Conservation (phyloP, 2,329 filamentous ascomycete species). For the Aspergillus sp. region DNA sequence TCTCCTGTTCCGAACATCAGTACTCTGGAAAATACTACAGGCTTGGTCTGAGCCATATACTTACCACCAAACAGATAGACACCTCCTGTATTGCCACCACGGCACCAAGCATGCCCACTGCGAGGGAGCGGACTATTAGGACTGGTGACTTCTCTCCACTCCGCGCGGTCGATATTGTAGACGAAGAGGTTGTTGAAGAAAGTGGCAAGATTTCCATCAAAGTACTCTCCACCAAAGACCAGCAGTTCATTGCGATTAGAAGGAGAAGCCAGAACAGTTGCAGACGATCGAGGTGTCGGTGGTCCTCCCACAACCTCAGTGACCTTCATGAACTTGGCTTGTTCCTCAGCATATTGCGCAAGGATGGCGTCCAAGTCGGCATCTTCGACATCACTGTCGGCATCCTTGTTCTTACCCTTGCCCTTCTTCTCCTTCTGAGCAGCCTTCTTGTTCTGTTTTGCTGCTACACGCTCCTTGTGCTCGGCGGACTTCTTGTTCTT, state of each 20-base stretch:
- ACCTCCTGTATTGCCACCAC: slow-evolving; percentile 79
- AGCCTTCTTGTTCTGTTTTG: slow-evolving; percentile 86
- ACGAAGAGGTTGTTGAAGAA: slow-evolving; percentile 70
- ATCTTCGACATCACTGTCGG: slow-evolving; percentile 87
- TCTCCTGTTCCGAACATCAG: slow-evolving; percentile 58
- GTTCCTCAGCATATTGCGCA: slow-evolving; percentile 87
- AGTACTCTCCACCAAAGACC: slow-evolving; percentile 93
- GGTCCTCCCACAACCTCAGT: slow-evolving; percentile 75
- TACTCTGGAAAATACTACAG: neutral
- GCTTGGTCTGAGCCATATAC: slow-evolving; percentile 4
- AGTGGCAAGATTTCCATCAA: slow-evolving; percentile 80
- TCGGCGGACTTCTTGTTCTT: slow-evolving; percentile 61
- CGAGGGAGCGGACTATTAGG: slow-evolving; percentile 89
- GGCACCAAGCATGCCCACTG: slow-evolving; percentile 92
- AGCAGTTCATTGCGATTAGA: slow-evolving; percentile 84
- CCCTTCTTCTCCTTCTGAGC: slow-evolving; percentile 74
- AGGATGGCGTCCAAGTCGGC: slow-evolving; percentile 91
- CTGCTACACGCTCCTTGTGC: slow-evolving; percentile 58
- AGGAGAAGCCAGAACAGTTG: slow-evolving; percentile 81
- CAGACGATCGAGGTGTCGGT: slow-evolving; percentile 75
- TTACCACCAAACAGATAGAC: slow-evolving; percentile 85
- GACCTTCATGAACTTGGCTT: slow-evolving; percentile 91
- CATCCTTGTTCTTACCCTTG: slow-evolving; percentile 66
- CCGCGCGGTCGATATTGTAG: slow-evolving; percentile 77
- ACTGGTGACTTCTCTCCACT: slow-evolving; percentile 87